These are phyloP conservation scores for Alternaria atra DNA, from an alignment of 2,329 filamentous ascomycete species.

Conservation along the genomic window DNA sequence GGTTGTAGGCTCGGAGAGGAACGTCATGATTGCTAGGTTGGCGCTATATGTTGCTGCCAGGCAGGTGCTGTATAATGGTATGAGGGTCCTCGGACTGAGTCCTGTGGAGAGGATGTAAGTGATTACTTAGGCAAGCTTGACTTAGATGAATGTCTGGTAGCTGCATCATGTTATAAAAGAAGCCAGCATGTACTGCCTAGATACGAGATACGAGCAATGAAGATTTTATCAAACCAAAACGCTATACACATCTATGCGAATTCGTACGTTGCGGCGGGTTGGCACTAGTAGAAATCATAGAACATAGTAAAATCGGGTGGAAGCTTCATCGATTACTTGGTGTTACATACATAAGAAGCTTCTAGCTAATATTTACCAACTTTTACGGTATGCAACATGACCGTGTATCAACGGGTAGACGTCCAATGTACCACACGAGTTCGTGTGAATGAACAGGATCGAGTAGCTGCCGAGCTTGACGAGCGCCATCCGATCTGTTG, in stretches of 20 bases:
- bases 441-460: neutral
- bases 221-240: neutral
- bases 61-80: conserved; percentile 81
- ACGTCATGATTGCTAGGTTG: conserved; percentile 71
- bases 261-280: too few species aligned
- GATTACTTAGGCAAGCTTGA: neutral
- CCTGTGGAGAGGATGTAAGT: conserved; percentile 72
- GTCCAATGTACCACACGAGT: neutral
- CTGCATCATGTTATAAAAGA: neutral
- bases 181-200: neutral
- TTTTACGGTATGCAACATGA: neutral
- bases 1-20: conserved; percentile 80
- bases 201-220: conserved; percentile 1
- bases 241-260: neutral
- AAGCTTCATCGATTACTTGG: neutral
- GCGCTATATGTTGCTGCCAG: conserved; percentile 78
- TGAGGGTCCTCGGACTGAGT: conserved; percentile 79
- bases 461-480: neutral
- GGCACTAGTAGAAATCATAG: too few species aligned
- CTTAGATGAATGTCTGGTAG: neutral
- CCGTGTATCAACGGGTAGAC: neutral
- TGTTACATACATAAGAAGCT: conserved; percentile 1
- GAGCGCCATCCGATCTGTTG: neutral
- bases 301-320: neutral
- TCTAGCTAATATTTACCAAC: conserved; percentile 1